phyloP scores from a whole-genome alignment of 2,329 filamentous ascomycete species.

The Septoria linicola region DNA sequence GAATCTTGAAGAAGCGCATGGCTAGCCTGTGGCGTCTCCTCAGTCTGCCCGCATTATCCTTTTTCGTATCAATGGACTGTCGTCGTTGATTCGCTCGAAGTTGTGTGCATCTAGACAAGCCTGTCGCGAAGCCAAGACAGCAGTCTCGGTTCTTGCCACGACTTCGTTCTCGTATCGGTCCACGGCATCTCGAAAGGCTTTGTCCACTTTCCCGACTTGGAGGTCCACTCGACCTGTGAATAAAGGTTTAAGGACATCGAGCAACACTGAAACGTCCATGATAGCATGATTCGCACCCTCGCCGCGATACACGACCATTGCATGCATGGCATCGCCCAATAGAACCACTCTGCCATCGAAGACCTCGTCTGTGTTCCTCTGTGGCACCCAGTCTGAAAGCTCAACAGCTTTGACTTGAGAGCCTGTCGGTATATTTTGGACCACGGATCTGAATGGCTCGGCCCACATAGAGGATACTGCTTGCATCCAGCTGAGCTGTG shows the following conservation, averaged over 20 bases:
- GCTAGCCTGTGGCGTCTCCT: not conserved
- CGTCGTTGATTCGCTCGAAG: conserved; percentile 17
- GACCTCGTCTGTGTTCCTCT: not conserved
- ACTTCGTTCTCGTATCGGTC: conserved; percentile 23
- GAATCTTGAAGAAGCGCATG: too few species aligned
- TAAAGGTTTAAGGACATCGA: conserved; percentile 18
- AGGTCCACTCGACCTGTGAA: not conserved
- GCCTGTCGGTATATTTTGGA: conserved; percentile 20
- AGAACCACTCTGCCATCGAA: conserved; percentile 38
- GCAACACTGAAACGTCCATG: conserved; percentile 19
- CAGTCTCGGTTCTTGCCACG: conserved; percentile 20
- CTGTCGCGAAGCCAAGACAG: conserved; percentile 26
- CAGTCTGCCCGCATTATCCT: conserved; percentile 20
- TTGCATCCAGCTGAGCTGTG: conserved; percentile 22
- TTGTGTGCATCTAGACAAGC: conserved; percentile 30
- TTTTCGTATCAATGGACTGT: conserved; percentile 22
- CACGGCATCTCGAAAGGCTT: conserved; percentile 13
- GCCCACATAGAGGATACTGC: conserved; percentile 18
- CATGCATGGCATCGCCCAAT: conserved; percentile 44
- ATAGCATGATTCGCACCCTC: conserved; percentile 28
- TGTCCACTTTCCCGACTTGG: not conserved
- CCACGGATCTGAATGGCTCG: conserved; percentile 22
- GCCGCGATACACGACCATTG: conserved; percentile 37
- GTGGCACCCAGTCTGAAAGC: conserved; percentile 21
- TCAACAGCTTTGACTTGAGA: conserved; percentile 21